Evolutionary conservation across 1,139 yeast genomes (phyloP), one percentile per base, ranked within the genome.

Genomic region (Kodamaea alishanica): DNA sequence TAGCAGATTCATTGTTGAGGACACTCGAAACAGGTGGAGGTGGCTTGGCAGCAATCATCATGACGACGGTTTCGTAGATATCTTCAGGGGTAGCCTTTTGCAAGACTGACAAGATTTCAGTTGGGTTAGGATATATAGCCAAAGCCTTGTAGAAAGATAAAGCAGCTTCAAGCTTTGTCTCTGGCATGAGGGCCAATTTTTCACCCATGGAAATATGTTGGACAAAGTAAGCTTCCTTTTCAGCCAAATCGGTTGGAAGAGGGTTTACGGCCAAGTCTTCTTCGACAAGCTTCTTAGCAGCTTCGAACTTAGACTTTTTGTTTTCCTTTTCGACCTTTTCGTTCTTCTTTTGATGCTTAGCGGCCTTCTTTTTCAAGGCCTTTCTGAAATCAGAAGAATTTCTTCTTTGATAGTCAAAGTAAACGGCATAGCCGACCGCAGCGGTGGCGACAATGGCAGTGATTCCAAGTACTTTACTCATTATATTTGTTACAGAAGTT

Each of bases 141-240:
- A 92, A 75, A n/a, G 97, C 97, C 65, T 89, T 86, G 77, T 92
- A 92, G 75, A 89, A 92, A 52, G 85, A 79, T 51, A 89, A 71
- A 31, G 97, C 97, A 32, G 96, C 84, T 43, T 82, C 87, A 46
- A 83, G 64, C 60, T 81, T 83, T 52, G 73, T 70, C 45, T 77
- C 79, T 47, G 84, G 79, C 31, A 69, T 60, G 34, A 67, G 61
- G 41, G 83, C 75, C 48, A 81, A 68, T 61, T 79, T 81, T 61
- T 90, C 97, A 59, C 96, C 97, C 39, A 74, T 61, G 39, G 89
- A 84, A 43, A 90, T 90, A 63, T 87, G 92, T 48, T 77, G 74
- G 75, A 88, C 81, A 70, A 90, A 90, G 57, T 76, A 79, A 55
- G 73, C 70, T 64, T 84, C 90, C 62, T 85, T 86, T 59, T 81